Conservation (phyloP, 129 eudicot genomes). For the Chrysanthemum makinoi region DNA sequence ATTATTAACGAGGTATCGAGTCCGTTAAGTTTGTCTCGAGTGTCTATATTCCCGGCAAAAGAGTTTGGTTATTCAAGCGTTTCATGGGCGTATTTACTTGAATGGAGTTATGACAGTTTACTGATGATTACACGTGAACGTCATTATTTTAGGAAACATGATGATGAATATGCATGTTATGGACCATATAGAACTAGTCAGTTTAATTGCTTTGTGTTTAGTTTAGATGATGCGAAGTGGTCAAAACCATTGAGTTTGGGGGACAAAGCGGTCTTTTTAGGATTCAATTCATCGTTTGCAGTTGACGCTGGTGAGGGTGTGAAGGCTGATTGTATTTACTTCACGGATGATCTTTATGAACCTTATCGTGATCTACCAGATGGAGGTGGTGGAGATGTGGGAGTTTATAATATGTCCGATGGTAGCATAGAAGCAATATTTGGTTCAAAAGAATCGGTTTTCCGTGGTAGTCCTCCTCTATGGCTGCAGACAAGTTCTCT, state of each 20-base stretch:
- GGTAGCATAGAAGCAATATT: conserved; percentile 21
- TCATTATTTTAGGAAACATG: conserved; percentile 7
- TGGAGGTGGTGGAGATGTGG: conserved; percentile 32
- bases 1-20: not conserved
- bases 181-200: conserved; percentile 22
- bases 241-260: conserved; percentile 20
- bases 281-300: conserved; percentile 28
- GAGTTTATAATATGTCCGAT: conserved; percentile 27
- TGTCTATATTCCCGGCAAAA: conserved; percentile 16
- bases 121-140: conserved; percentile 34
- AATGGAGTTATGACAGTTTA: conserved; percentile 28
- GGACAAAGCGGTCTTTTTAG: conserved; percentile 22
- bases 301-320: conserved; percentile 21
- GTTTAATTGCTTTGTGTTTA: conserved; percentile 20
- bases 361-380: conserved; percentile 23
- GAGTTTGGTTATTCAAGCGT: conserved; percentile 8
- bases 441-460: conserved; percentile 18
- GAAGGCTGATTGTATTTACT: conserved; percentile 26
- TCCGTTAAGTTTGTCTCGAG: not conserved
- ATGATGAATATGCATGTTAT: conserved; percentile 7
- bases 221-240: conserved; percentile 31
- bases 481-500: conserved; percentile 29
- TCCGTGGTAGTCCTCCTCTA: conserved; percentile 25
- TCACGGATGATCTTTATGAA: conserved; percentile 35
- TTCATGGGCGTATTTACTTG: conserved; percentile 23